These are phyloP conservation scores for Penicillium sp. DNA, from an alignment of 2,329 filamentous ascomycete genomes.

Conservation along the genomic window DNA sequence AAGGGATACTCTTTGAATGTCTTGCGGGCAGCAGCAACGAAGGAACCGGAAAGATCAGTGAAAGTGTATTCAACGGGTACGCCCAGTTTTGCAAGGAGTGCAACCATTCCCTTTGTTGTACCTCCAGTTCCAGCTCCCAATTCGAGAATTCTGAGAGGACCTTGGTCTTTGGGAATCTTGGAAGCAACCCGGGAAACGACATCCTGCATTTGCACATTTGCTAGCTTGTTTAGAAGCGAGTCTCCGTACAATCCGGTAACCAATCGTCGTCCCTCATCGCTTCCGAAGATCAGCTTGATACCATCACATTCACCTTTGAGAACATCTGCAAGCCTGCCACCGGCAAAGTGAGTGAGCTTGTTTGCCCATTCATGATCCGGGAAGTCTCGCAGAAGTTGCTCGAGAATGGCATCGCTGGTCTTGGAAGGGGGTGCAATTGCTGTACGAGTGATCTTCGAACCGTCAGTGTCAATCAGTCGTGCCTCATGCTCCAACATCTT, in stretches of 20 bases:
- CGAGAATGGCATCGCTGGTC: slow-evolving; percentile 19
- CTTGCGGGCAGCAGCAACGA: slow-evolving; percentile 32
- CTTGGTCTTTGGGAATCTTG: slow-evolving; percentile 2
- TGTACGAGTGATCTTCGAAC: slow-evolving; percentile 24
- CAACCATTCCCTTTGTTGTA: slow-evolving; percentile 36
- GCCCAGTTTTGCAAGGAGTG: slow-evolving; percentile 22
- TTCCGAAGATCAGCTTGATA: slow-evolving; percentile 38
- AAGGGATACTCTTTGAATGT: slow-evolving; percentile 26
- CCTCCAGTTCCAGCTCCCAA: slow-evolving; percentile 45
- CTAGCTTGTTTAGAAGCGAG: slow-evolving; percentile 19
- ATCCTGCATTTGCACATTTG: slow-evolving; percentile 25
- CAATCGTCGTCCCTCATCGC: slow-evolving; percentile 20
- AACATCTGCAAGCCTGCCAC: slow-evolving; percentile 34
- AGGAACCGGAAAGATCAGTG: slow-evolving; percentile 34
- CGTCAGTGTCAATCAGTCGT: slow-evolving; percentile 26
- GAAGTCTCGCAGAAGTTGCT: slow-evolving; percentile 23
- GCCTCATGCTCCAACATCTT: slow-evolving; percentile 26
- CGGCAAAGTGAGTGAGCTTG: slow-evolving; percentile 31
- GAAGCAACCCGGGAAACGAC: slow-evolving; percentile 3
- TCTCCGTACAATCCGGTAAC: slow-evolving; percentile 37
- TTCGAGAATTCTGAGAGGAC: slow-evolving; percentile 39
- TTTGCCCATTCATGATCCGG: slow-evolving; percentile 32
- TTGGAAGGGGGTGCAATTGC: slow-evolving; percentile 18
- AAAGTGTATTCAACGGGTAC: slow-evolving; percentile 37
- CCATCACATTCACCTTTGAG: slow-evolving; percentile 36